Base-by-base conservation (phyloP, 768 basidiomycete species). In the Mrakia frigida region DNA sequence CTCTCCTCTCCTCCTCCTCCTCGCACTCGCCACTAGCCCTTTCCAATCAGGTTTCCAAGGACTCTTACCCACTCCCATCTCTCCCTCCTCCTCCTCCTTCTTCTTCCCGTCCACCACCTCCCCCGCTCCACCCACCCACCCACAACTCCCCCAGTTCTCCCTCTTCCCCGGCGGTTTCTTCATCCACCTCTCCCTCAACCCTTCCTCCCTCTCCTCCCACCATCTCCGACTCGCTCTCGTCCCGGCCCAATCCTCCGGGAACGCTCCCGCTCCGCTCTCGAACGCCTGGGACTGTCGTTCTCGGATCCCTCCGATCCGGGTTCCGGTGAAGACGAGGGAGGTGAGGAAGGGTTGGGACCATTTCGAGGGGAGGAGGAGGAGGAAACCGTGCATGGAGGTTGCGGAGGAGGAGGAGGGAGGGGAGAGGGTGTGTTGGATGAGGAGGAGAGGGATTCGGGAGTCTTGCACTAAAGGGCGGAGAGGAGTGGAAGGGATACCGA, bases 301-400 rank as follows among this genome's bases (percentile, higher is more conserved):
- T 39, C 90, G 88, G 80, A 94, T 90, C 2, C 95, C 96, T 7
- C 87, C 92, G 25, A 96, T 87, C 10, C 93, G 90, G 1, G 92
- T 92, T 31, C 91, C 91, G 0, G 94, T 94, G 82, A 89, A 89
- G 4, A 87, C 86, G 70, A 99, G 87, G 3, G 94, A 95, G 56
- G 86, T 87, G 78, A 92, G 89, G 84, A 98, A 93, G 0, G 94
- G 87, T 90, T 94, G 96, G 0, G 88, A 87, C 94, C 94, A 98
- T 18, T 93, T 94, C 1, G 88, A 86, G 4, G 96, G 96, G 43
- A 96, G 82, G 65, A 97, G 85, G 13, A 99, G 84, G 11, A 90
- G 93, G 91, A 92, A 97, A 53, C 95, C 94, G 80, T 94, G 89
- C 41, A 93, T 84, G 1, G 86, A 53, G 37, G 46, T 60, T 9